Evolutionary conservation across 495 filamentous ascomycete genomes (phyloP), one percentile per base, ranked within the genome.

Genomic region (Filosporella fistucella): DNA sequence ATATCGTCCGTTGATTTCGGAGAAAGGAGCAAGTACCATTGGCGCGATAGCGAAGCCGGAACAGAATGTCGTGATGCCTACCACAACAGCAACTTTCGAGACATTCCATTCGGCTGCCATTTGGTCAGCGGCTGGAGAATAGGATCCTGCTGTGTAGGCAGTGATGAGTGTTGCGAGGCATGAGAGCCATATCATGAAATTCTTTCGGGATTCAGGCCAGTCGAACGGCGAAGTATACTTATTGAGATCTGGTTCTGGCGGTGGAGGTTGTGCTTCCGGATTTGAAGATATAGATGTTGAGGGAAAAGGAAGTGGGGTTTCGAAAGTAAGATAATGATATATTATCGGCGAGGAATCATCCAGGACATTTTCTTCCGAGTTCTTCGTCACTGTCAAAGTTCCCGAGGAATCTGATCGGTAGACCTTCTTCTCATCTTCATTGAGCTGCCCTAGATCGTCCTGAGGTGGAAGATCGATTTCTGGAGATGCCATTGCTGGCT

Each of bases 21-120:
- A 89, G 51, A 97, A 85, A 0, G 91, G 91, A 0, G 91, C 91
- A 0, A 96, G 73, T 9, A 91, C 69, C 89, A 97, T 95, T 0
- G 91, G 91, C 0, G 90, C 88, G 34, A 89, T 58, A 0, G 74
- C 88, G 58, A 97, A 96, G 8, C 91, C 91, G 23, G 75, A 56
- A 29, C 86, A 90, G 64, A 94, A 97, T 2, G 80, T 73, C 0
- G 89, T 93, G 37, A 96, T 86, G 11, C 88, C 88, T n/a, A 84
- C 68, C 13, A 87, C 68, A 25, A 84, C 77, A 17, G 85, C 81
- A 10, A 85, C 73, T 16, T 68, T 63, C 34, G 81, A 78, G 9
- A 89, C 73, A 17, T 72, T 62, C 70, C 83, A 85, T 47, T 85
- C 70, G 2, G 64, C 64, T 9, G 68, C 72, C 67, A 96, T 75